A percentile compares a stretch with the other conserved stretches of the same genome.
Conservation (phyloP, 306 rosid species). For the Prunus kanzakura region DNA sequence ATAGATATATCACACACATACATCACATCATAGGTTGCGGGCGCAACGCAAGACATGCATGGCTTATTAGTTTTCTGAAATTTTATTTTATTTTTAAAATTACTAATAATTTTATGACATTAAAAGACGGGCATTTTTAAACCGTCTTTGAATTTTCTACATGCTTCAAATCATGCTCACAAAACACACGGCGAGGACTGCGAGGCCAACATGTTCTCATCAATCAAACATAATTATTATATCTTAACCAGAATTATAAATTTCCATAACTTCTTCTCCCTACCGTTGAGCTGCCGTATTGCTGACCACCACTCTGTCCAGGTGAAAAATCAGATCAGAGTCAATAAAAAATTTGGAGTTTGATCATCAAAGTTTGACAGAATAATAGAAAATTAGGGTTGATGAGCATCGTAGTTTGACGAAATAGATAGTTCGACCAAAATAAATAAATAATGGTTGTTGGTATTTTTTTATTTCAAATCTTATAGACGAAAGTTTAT, state of each 20-base stretch:
- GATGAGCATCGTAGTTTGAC: slow-evolving; percentile 2
- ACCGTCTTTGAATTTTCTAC: neutral
- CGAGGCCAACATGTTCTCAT: slow-evolving; percentile 22
- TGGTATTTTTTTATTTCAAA: neutral
- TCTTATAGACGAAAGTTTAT: no score
- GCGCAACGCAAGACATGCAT: slow-evolving; percentile 23
- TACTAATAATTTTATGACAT: neutral
- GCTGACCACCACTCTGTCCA: neutral
- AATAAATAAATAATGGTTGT: neutral
- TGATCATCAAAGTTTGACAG: slow-evolving; percentile 3
- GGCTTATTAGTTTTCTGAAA: neutral
- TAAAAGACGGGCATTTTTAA: neutral
- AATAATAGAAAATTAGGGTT: neutral
- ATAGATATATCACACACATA: neutral
- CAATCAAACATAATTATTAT: neutral
- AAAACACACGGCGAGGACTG: slow-evolving; percentile 26
- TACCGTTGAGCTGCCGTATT: slow-evolving; percentile 18
- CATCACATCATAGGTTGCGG: slow-evolving; percentile 16
- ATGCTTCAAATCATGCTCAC: neutral
- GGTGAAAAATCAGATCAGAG: slow-evolving; percentile 5
- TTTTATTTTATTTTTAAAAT: neutral
- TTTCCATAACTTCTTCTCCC: neutral
- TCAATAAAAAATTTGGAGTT: neutral
- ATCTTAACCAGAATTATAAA: neutral
- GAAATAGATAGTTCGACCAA: neutral